Evolutionary conservation across 345 rosid genomes (phyloP), one percentile per base, ranked within the genome.

Genomic region (Arabidopsis arenosa): DNA sequence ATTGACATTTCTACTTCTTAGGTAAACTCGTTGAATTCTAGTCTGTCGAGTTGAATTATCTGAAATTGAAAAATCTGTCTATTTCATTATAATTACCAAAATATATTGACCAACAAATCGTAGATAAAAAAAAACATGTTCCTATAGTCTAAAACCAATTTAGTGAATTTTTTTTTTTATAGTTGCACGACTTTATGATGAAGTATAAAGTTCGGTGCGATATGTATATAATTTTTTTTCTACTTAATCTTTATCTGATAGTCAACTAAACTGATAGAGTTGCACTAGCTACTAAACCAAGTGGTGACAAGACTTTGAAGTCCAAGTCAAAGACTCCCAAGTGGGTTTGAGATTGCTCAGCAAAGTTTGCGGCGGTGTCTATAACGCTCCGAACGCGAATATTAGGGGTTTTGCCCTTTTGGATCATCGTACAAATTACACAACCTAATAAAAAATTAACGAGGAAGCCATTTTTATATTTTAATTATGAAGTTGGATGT

Each of bases 291-390:
- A n/a, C 14, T 53, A 7, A 41, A 44, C 44, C 53, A 58, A 66
- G 33, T 58, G 61, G 63, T 52, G 32, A 53, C 70, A 14, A 18
- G 73, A 75, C 73, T 75, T 67, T 59, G 45, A 68, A 68, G 63
- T 75, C 74, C 47, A 68, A 75, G 53, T 57, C 58, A 13, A 66
- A 49, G 14, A 6, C 17, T 53, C 35, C 35, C 53, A 58, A 48
- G 67, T 66, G 67, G 75, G 49, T 61, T 61, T 68, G 17, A 72
- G 18, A 15, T 7, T 7, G 67, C 8, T 64, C 33, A 55, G 12
- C 48, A 54, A 44, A 45, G 58, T 66, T 23, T 39, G 54, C 26
- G 62, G 60, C 62, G 62, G 47, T 67, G 73, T 49, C 13, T 49
- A n/a, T 17, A 14, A 30, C 68, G 65, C 43, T 32, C 12, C 40